These are phyloP conservation scores for Hypericum androsaemum DNA, from an alignment of 345 rosid genomes.

Conservation along the genomic window DNA sequence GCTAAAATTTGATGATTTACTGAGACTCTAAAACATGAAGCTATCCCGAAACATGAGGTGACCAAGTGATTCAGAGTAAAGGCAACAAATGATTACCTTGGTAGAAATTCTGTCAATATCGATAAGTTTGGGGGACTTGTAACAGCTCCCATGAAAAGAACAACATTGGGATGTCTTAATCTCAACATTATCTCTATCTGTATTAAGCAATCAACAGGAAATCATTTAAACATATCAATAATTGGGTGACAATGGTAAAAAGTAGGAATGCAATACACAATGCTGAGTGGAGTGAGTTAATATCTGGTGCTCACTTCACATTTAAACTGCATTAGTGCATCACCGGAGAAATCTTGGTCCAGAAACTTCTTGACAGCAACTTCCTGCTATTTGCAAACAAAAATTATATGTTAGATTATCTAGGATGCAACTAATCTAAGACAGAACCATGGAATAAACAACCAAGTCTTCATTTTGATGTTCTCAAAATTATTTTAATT, in stretches of 20 bases:
- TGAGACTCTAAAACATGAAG: neutral
- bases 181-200: conserved; percentile 65
- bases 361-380: conserved; percentile 29
- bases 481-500: no score
- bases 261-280: neutral
- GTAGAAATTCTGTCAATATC: conserved; percentile 87
- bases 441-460: no score
- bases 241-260: neutral
- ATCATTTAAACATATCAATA: neutral
- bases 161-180: conserved; percentile 89
- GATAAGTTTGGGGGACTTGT: conserved; percentile 91
- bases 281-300: conserved; percentile 4
- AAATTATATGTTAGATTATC: no score
- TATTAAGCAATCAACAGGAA: conserved; percentile 12
- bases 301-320: conserved; percentile 50
- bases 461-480: no score
- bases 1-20: no score
- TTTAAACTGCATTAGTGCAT: no score
- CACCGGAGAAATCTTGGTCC: no score
- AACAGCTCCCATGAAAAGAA: conserved; percentile 98
- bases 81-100: conserved; percentile 38
- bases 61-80: neutral
- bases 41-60: neutral
- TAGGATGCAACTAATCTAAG: no score
- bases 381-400: conserved; percentile 45